Evolutionary conservation across 768 basidiomycete species (phyloP).

Genomic region (Boletellus ananas): DNA sequence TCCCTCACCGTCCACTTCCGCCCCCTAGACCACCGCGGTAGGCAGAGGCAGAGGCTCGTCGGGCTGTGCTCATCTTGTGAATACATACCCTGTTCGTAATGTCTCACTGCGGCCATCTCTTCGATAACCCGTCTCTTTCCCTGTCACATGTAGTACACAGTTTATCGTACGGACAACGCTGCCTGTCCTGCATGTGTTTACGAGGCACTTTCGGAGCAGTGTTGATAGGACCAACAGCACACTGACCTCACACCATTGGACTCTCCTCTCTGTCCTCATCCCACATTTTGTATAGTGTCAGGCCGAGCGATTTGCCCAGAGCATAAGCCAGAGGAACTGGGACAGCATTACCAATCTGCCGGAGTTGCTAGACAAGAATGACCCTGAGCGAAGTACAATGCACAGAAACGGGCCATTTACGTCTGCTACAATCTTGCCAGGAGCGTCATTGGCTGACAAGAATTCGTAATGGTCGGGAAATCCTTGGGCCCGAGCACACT

Average conservation of each 20-base stretch:
- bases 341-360: slow-evolving; percentile 80
- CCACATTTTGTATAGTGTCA: slow-evolving; percentile 47
- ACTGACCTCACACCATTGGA: slow-evolving; percentile 32
- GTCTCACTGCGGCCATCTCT: not conserved
- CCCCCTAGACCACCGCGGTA: slow-evolving; percentile 18
- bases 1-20: slow-evolving; percentile 30
- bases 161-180: not conserved
- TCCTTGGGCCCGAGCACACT: slow-evolving; percentile 72
- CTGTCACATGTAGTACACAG: not conserved
- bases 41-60: not conserved
- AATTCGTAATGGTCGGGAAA: slow-evolving; percentile 74
- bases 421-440: slow-evolving; percentile 41
- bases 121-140: too few species aligned
- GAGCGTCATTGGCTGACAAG: slow-evolving; percentile 39
- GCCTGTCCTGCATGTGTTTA: not conserved
- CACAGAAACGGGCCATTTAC: slow-evolving; percentile 37
- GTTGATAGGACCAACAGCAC: not conserved
- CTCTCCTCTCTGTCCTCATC: slow-evolving; percentile 43
- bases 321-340: slow-evolving; percentile 67
- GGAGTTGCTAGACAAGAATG: slow-evolving; percentile 50
- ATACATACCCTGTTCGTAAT: slow-evolving; percentile 23
- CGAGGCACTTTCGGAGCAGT: slow-evolving; percentile 3
- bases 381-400: slow-evolving; percentile 1
- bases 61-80: slow-evolving; percentile 11
- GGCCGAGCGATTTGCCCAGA: slow-evolving; percentile 46